A percentile compares a stretch with the other conserved stretches of the same genome.
Conservation (phyloP, 1,284 basidiomycete genomes). For the Xerocomus subilludens region DNA sequence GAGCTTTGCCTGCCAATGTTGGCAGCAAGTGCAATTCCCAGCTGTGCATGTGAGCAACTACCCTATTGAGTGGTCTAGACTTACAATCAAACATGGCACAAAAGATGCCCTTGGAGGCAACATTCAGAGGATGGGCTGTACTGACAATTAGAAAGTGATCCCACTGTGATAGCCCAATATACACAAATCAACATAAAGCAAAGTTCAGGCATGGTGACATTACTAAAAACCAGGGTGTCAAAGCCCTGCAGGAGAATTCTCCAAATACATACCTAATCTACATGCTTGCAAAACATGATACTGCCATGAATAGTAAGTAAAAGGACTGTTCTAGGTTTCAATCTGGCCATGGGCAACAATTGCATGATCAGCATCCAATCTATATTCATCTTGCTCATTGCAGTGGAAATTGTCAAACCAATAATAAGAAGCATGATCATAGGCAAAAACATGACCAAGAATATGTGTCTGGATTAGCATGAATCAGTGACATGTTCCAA, state of each 20-base stretch:
- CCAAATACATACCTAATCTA: slow-evolving; percentile 84
- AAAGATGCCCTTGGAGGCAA: slow-evolving; percentile 90
- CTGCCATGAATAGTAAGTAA: slow-evolving; percentile 96
- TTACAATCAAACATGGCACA: slow-evolving; percentile 90
- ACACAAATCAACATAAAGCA: slow-evolving; percentile 98
- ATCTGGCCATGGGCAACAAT: slow-evolving; percentile 90
- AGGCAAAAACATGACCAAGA: slow-evolving; percentile 87
- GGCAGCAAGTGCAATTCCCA: slow-evolving; percentile 96
- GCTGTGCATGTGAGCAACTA: slow-evolving; percentile 59
- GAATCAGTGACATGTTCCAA: slow-evolving; percentile 14
- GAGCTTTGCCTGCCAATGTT: slow-evolving; percentile 99
- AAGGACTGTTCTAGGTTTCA: slow-evolving; percentile 86
- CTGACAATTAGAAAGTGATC: slow-evolving; percentile 23
- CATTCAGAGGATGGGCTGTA: slow-evolving; percentile 91
- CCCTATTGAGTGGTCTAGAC: slow-evolving; percentile 46
- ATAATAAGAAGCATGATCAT: slow-evolving; percentile 97
- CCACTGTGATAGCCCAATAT: slow-evolving; percentile 45
- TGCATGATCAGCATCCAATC: slow-evolving; percentile 96
- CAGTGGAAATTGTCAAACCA: slow-evolving; percentile 99
- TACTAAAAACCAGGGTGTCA: slow-evolving; percentile 62
- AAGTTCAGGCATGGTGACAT: slow-evolving; percentile 97
- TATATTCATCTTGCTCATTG: slow-evolving; percentile 96
- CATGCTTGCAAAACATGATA: slow-evolving; percentile 99
- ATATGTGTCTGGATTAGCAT: slow-evolving; percentile 66
- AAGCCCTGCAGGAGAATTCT: background rate